Evolutionary conservation across 371 early-diverging fungal species (phyloP), one percentile per base, ranked within the genome.

Genomic region (Mortierella sp.): DNA sequence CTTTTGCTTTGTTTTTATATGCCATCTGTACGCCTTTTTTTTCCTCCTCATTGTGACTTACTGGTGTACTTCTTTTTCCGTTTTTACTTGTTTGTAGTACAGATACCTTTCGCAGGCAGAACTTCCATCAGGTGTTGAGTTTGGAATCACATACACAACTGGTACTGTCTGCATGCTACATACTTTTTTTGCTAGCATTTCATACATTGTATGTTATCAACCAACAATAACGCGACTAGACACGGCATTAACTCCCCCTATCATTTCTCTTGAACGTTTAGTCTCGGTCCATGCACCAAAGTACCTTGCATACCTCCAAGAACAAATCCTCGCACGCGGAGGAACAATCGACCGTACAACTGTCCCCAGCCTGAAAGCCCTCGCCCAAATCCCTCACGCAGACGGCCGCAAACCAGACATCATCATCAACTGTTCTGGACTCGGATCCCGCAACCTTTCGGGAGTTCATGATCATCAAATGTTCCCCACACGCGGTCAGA

Each of bases 401-500:
- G 73, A 31, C 44, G 55, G 48, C 71, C 2, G 50, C 34, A 82
- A 83, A 21, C 88, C 90, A 1, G 91, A 89, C 71, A 88, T 93
- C 21, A 90, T 96, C 26, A 89, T 97, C 57, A 96, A 96, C 75
- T 97, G 97, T 76, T 92, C 95, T 8, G 97, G 96, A 0, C 80
- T 95, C 19, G 93, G 93, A 11, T 90, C 95, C 13, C 80, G 90
- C 21, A 91, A 80, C n/a, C 81, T 97, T 6, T 91, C 89, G 1
- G 96, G 95, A 5, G 94, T 96, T 0, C 84, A 90, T 48, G 97
- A 97, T 76, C 57, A 79, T 5, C 85, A 88, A 6, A 86, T 95
- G 54, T 95, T 90, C 73, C 94, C 96, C 0, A 94, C 94, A 0
- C 90, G 96, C 3, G 97, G 97, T 3, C 96, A 97, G 84, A 94